A percentile compares a stretch with the other conserved stretches of the same genome.
Evolutionary conservation across 1,139 yeast species (phyloP).

Genomic region (Saccharomyces hybrid): DNA sequence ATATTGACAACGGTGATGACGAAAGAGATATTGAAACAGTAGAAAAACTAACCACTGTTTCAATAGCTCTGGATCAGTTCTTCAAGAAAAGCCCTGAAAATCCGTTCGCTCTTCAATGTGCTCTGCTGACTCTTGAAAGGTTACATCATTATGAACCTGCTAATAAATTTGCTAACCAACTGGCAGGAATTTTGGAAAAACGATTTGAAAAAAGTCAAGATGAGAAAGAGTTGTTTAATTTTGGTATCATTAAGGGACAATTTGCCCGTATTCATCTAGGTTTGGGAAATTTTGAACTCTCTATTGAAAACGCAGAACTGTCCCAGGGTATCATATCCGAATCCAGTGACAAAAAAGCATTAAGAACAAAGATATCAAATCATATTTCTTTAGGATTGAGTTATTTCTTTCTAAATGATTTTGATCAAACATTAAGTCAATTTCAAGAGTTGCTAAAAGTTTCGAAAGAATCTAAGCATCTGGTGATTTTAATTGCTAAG

Average conservation of each 20-base stretch:
- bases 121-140: constrained; percentile 60
- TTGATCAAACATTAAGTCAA: constrained; percentile 58
- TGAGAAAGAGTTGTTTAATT: constrained; percentile 40
- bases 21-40: constrained; percentile 50
- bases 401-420: constrained; percentile 52
- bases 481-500: constrained; percentile 70
- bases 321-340: constrained; percentile 48
- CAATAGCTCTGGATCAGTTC: constrained; percentile 65
- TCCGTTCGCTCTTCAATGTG: constrained; percentile 51
- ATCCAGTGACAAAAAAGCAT: constrained; percentile 28
- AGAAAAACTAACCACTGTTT: constrained; percentile 60
- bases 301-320: constrained; percentile 54
- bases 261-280: constrained; percentile 67
- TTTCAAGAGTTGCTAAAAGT: constrained; percentile 53
- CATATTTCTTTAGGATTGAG: constrained; percentile 64
- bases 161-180: constrained; percentile 37
- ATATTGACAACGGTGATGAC: constrained; percentile 38
- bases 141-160: constrained; percentile 54
- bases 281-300: constrained; percentile 42
- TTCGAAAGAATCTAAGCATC: constrained; percentile 48
- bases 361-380: constrained; percentile 43
- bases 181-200: constrained; percentile 47
- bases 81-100: constrained; percentile 61
- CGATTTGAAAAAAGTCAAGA: constrained; percentile 52
- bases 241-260: constrained; percentile 57